Evolutionary conservation across 768 basidiomycete genomes (phyloP).

Genomic region (Russula ochroleuca): DNA sequence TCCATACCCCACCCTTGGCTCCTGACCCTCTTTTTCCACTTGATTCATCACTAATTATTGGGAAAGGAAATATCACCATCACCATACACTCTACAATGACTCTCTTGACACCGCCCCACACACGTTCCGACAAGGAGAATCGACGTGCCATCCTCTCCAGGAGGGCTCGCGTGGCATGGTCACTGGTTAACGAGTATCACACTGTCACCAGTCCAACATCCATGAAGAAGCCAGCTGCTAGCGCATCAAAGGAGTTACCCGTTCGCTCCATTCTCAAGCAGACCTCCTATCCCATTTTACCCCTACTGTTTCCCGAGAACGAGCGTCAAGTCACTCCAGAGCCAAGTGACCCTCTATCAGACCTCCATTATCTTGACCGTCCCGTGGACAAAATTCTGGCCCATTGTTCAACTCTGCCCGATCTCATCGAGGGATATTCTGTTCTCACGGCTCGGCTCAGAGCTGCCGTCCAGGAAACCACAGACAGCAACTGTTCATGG

Average conservation of each 20-base stretch:
- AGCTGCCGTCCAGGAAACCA: slow-evolving; percentile 38
- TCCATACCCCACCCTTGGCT: neutral
- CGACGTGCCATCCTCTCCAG: slow-evolving; percentile 32
- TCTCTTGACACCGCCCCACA: slow-evolving; percentile 58
- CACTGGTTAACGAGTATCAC: slow-evolving; percentile 48
- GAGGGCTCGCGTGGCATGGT: slow-evolving; percentile 47
- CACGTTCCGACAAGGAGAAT: slow-evolving; percentile 55
- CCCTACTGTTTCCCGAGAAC: slow-evolving; percentile 39
- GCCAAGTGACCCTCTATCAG: slow-evolving; percentile 59
- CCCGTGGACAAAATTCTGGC: slow-evolving; percentile 60
- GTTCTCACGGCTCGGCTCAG: slow-evolving; percentile 64
- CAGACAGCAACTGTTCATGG: slow-evolving; percentile 59
- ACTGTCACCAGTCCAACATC: slow-evolving; percentile 35
- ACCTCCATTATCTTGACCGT: slow-evolving; percentile 59
- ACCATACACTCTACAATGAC: slow-evolving; percentile 36
- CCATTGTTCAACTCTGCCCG: slow-evolving; percentile 44
- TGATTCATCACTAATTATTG: neutral
- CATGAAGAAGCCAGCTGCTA: slow-evolving; percentile 21
- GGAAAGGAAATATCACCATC: neutral
- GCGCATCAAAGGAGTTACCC: slow-evolving; percentile 44
- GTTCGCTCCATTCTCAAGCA: slow-evolving; percentile 70
- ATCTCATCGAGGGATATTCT: slow-evolving; percentile 71
- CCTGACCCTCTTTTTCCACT: neutral
- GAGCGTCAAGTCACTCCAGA: slow-evolving; percentile 72
- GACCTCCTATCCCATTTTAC: slow-evolving; percentile 34